These are phyloP conservation scores for Multifurca ochricompacta DNA, from an alignment of 768 basidiomycete genomes.

Conservation along the genomic window DNA sequence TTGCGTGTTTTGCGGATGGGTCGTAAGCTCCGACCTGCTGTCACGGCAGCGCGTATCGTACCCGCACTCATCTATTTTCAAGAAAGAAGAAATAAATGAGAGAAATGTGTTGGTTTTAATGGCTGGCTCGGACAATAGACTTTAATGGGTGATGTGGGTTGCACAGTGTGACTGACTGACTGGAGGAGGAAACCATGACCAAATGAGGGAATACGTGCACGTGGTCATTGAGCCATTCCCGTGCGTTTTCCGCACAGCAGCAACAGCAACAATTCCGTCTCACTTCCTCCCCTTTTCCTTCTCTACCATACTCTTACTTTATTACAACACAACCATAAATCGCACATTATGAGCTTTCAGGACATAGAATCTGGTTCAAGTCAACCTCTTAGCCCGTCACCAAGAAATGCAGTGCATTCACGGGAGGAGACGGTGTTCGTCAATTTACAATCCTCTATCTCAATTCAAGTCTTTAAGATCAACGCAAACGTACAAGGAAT, in stretches of 20 bases:
- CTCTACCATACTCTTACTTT: too few relatives aligned
- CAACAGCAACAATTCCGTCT: too few relatives aligned
- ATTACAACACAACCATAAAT: neutral
- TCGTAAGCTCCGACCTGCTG: conserved; percentile 2
- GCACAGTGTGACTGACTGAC: too few relatives aligned
- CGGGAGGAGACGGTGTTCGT: conserved; percentile 69
- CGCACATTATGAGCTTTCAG: conserved; percentile 39
- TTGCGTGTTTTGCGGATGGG: conserved; percentile 16
- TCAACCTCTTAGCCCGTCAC: conserved; percentile 26
- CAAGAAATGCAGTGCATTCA: conserved; percentile 29
- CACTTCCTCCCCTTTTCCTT: neutral
- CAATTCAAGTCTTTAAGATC: conserved; percentile 97
- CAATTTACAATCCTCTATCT: conserved; percentile 68
- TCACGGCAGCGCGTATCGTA: neutral
- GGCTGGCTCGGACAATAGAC: too few relatives aligned
- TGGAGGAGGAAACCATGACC: neutral
- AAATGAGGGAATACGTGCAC: conserved; percentile 1
- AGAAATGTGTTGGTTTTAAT: neutral
- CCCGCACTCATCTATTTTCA: neutral
- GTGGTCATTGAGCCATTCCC: neutral
- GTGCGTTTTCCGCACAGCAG: neutral
- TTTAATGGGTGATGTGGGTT: too few relatives aligned
- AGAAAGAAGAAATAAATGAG: neutral
- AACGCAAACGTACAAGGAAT: conserved; percentile 96
- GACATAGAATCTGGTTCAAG: conserved; percentile 41